phyloP scores from a whole-genome alignment of 2,329 filamentous ascomycete genomes.

The Sordariomycetes sp. region DNA sequence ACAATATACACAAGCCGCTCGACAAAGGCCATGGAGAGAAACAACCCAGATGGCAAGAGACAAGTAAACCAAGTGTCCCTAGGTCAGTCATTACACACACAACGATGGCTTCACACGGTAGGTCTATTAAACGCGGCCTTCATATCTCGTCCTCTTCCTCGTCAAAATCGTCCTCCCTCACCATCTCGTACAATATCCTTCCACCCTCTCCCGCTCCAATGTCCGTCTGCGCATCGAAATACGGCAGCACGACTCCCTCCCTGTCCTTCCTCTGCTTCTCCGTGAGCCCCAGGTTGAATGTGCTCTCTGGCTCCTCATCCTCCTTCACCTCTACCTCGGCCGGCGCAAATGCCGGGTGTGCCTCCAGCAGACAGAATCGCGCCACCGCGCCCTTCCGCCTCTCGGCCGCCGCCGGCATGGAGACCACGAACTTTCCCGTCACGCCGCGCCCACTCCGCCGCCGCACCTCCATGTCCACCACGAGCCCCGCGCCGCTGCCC shows the following conservation, averaged over 20 bases:
- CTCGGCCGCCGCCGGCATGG: slow-evolving; percentile 12
- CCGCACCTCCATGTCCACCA: slow-evolving; percentile 78
- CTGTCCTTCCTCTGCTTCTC: slow-evolving; percentile 81
- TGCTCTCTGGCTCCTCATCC: slow-evolving; percentile 55
- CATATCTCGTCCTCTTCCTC: slow-evolving; percentile 90
- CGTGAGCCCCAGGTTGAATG: slow-evolving; percentile 78
- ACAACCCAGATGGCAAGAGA: too few relatives aligned
- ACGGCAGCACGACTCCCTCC: slow-evolving; percentile 84
- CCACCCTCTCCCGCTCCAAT: slow-evolving; percentile 75
- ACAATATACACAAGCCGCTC: too few relatives aligned
- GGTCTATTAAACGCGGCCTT: not conserved
- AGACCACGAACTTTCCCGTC: slow-evolving; percentile 52
- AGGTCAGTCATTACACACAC: not conserved
- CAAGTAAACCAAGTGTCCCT: too few relatives aligned
- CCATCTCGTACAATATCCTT: slow-evolving; percentile 93
- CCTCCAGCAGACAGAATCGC: slow-evolving; percentile 48
- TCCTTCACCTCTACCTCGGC: slow-evolving; percentile 27
- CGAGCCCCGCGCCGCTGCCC: slow-evolving; percentile 36
- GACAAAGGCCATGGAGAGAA: too few relatives aligned
- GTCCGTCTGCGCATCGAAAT: slow-evolving; percentile 89
- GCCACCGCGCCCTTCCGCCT: slow-evolving; percentile 24
- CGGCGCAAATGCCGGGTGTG: slow-evolving; percentile 60
- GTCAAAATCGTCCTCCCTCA: slow-evolving; percentile 90
- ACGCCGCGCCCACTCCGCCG: slow-evolving; percentile 73
- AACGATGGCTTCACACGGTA: not conserved